Base-by-base conservation (phyloP, 2,329 filamentous ascomycete genomes). In the Xylaria sp. region DNA sequence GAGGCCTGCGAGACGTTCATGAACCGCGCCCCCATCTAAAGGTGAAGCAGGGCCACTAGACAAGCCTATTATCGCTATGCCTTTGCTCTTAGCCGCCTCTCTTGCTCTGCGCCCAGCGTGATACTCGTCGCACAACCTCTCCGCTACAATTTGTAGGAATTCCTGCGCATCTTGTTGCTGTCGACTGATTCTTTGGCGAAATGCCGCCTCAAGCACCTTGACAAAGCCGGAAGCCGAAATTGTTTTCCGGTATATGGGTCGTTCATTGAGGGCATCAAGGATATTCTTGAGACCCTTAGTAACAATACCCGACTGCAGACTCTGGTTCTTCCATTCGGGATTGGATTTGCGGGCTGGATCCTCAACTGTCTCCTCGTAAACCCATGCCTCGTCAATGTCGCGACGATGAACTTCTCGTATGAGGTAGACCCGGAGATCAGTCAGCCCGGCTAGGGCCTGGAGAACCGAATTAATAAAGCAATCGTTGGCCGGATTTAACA, bases 141-240 rank as follows among this genome's bases (percentile, higher is more conserved):
- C 94, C 2, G 92, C 90, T 11, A 99, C 90, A 51, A 98, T 89
- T 78, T 99, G 95, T 58, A 99, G 78, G 66, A 99, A 97, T 75
- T 99, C 95, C 73, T 99, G 95, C 10, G 95, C 95, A 79, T 99
- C 95, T 77, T 99, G 95, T 77, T 99, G 95, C 73, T 95, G 92
- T 55, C 94, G 85, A 73, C 91, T 97, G 70, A 99, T 96, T 70
- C 91, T 88, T 71, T 96, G 94, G 58, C 87, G 87, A 73, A 97
- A 99, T 0, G 94, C 93, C 29, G 82, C 81, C 78, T 99, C 95
- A 53, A 99, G 81, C 0, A 91, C 89, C 65, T 85, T 82, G 43
- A 99, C 90, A 73, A 99, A 97, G 0, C 85, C 84, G n/a, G 87
- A 85, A 3, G 94, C 93, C 15, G 91, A 93, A 57, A 98, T 96